Evolutionary conservation across 768 basidiomycete species (phyloP), one percentile per base, ranked within the genome.

Genomic region (Sporobolomyces pararoseus): DNA sequence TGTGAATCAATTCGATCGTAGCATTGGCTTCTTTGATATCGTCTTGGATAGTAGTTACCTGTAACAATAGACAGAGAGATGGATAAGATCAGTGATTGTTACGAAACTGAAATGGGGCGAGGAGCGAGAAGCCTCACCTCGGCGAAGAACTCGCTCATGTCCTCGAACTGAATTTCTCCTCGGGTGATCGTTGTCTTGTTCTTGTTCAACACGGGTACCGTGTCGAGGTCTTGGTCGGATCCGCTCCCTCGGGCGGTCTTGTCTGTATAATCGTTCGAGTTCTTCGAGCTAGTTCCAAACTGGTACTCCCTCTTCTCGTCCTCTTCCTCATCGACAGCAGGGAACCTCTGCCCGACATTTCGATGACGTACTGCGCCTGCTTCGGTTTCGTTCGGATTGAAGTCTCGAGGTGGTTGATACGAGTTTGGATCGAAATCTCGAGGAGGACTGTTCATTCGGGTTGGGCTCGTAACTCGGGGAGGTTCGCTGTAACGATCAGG

Each of bases 1-100:
- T 63, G 21, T 65, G 42, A 44, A 78, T 73, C 7, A 63, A 44
- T 19, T 66, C 47, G 55, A 78, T 74, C 51, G 46, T 23, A 5
- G 37, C 57, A 46, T 64, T 67, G 1, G 61, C 62, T 23, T 62
- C 63, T 16, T 63, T 65, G 14, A 68, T 14, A 12, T 49, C 53
- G 14, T 53, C 39, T 27, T 66, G 69, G 16, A 74, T 51, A 31
- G 52, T 47, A 13, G 63, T 58, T 37, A 75, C 55, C 64, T 73
- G 17, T 42, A 17, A 42, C 34, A 7, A 16, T 29, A 0, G 2
- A 7, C 2, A 53, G 51, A 4, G 4, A 19, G 25, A 35, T 42
- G 17, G 9, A 16, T 35, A 16, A 6, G 29, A 19, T 16, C 14
- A 13, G 53, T 35, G 19, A 52, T 47, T 16, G 35, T n/a, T 27